Conservation (phyloP, 495 filamentous ascomycete species). For the Trichoderma gamsii region DNA sequence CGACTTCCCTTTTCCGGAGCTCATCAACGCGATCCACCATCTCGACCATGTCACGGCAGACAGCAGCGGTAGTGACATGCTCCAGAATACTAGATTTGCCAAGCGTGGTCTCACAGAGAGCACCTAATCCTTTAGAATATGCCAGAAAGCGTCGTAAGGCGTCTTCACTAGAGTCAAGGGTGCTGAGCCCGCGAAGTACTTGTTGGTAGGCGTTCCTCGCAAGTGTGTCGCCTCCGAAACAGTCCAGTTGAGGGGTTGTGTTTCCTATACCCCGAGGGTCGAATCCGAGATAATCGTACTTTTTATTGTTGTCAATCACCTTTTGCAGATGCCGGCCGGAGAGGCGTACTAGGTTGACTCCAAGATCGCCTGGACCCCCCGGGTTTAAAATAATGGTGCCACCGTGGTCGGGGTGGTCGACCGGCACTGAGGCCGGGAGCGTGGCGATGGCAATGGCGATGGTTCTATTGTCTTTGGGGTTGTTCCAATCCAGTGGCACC, state of each 20-base stretch:
- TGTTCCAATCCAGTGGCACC: slow-evolving; percentile 39
- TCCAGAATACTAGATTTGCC: not conserved
- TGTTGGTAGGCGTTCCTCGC: slow-evolving; percentile 14
- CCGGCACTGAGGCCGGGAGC: slow-evolving; percentile 30
- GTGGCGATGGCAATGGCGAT: slow-evolving; percentile 32
- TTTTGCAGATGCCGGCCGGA: slow-evolving; percentile 26
- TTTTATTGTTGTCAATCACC: slow-evolving; percentile 26
- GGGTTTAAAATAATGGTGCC: slow-evolving; percentile 41
- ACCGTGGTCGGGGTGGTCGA: slow-evolving; percentile 22
- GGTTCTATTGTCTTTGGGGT: slow-evolving; percentile 19
- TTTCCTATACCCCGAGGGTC: slow-evolving; percentile 40
- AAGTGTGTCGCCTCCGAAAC: slow-evolving; percentile 26
- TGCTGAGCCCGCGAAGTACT: slow-evolving; percentile 18
- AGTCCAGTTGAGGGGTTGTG: slow-evolving; percentile 35
- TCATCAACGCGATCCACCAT: slow-evolving; percentile 35
- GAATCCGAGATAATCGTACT: slow-evolving; percentile 36
- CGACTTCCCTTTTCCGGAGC: slow-evolving; percentile 16
- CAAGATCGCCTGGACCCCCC: slow-evolving; percentile 39
- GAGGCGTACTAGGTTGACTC: slow-evolving; percentile 22
- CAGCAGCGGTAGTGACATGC: slow-evolving; percentile 22
- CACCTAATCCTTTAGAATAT: not conserved
- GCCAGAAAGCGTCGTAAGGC: not conserved
- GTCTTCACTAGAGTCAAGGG: slow-evolving; percentile 10
- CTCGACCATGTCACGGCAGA: slow-evolving; percentile 37
- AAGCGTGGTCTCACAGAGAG: not conserved